These are phyloP conservation scores for Mrakiaceae sp. DNA, from an alignment of 1,284 basidiomycete species.

Conservation along the genomic window DNA sequence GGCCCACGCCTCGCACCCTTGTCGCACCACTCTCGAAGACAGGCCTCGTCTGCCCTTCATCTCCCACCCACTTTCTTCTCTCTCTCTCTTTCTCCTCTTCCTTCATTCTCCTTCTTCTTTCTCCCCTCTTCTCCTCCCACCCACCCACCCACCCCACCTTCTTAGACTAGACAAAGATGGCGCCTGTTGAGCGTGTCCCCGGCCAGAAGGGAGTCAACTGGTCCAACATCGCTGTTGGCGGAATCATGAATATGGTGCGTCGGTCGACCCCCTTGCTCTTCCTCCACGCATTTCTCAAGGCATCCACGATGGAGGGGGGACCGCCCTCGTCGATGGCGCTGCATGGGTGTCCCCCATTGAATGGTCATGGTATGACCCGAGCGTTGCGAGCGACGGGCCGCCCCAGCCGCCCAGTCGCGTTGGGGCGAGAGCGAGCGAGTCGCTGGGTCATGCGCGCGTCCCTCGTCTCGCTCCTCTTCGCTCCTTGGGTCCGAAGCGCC, in stretches of 20 bases:
- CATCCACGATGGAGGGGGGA: no score
- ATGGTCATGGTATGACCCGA: no score
- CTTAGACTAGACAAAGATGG: conserved; percentile 31
- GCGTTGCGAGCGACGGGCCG: no score
- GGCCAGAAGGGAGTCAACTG: conserved; percentile 91
- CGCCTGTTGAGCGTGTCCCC: conserved; percentile 51
- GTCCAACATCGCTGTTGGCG: conserved; percentile 98
- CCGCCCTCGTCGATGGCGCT: no score
- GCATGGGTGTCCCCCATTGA: no score
- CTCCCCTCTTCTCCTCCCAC: not conserved
- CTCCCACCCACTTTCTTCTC: not conserved
- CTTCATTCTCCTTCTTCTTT: not conserved
- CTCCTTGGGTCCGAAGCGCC: no score
- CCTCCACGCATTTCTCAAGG: not conserved
- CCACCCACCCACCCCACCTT: not conserved
- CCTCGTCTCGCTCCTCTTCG: no score
- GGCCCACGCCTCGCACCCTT: not conserved
- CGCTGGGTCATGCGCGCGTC: not conserved
- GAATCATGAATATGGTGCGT: conserved; percentile 77
- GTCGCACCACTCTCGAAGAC: not conserved
- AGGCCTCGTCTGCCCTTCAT: not conserved
- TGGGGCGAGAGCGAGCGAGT: no score
- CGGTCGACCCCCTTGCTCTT: conserved; percentile 4
- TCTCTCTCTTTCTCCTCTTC: not conserved
- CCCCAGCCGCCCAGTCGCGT: no score